These are phyloP conservation scores for Euphorbia pulcherrima DNA, from an alignment of 345 rosid species.

Conservation along the genomic window DNA sequence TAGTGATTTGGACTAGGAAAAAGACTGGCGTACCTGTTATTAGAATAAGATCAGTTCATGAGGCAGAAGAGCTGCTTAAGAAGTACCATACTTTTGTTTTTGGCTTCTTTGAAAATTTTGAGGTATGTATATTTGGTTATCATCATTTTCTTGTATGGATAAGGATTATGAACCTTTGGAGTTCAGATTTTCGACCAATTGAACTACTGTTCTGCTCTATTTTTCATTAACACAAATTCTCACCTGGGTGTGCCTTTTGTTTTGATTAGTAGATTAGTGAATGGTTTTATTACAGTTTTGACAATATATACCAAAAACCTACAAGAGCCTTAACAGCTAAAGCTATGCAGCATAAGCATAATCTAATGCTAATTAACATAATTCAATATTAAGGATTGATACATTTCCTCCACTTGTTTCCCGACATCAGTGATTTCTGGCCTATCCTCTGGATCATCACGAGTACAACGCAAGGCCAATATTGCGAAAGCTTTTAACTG, in stretches of 20 bases:
- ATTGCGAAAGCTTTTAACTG: too few species aligned
- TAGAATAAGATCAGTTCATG: conserved; percentile 41
- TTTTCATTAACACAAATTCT: neutral
- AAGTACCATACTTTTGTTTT: conserved; percentile 50
- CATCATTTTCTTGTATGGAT: conserved; percentile 1
- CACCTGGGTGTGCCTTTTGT: neutral
- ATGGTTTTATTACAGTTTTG: too few species aligned
- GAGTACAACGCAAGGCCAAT: too few species aligned
- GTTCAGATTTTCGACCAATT: neutral
- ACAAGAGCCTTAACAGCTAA: too few species aligned
- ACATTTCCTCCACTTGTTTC: too few species aligned
- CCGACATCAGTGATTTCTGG: too few species aligned
- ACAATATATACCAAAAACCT: too few species aligned
- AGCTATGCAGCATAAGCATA: too few species aligned
- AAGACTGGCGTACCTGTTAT: conserved; percentile 67
- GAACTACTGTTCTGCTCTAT: neutral
- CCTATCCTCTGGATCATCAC: too few species aligned
- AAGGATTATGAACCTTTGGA: conserved; percentile 6
- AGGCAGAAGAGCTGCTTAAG: conserved; percentile 59
- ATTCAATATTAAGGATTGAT: too few species aligned
- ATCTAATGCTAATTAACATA: too few species aligned
- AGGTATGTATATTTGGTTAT: conserved; percentile 40
- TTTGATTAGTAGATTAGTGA: neutral
- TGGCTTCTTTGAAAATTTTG: conserved; percentile 60
- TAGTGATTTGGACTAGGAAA: conserved; percentile 79